Evolutionary conservation across 163 green algal species (phyloP).

Genomic region (Scenedesmus sp.): DNA sequence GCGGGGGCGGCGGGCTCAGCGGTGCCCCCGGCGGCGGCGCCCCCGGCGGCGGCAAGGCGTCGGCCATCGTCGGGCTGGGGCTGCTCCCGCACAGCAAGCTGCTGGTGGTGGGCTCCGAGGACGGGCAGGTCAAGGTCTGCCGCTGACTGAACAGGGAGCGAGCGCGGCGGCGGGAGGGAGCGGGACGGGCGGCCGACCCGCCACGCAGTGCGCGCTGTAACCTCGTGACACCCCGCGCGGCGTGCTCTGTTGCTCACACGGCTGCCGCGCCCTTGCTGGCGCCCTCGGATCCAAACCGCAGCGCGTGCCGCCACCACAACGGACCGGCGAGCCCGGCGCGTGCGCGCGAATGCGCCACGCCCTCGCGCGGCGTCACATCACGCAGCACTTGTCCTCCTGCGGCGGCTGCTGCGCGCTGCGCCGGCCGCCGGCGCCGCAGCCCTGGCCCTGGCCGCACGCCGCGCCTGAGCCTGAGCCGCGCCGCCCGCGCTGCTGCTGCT

Average conservation of each 20-base stretch:
- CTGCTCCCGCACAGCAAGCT: conserved; percentile 48
- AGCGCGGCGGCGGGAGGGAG: no score
- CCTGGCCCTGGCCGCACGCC: no score
- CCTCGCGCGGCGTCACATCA: conserved; percentile 35
- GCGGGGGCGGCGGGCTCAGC: not conserved
- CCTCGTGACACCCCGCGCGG: no score
- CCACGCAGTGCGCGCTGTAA: no score
- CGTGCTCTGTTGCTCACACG: no score
- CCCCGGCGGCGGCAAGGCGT: not conserved
- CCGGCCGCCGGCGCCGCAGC: not conserved
- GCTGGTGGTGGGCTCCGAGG: conserved; percentile 46
- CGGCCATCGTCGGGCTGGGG: conserved; percentile 43
- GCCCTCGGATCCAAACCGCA: no score
- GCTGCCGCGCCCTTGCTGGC: no score
- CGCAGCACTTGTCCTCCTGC: conserved; percentile 37
- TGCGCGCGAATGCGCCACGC: no score
- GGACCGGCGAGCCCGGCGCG: no score
- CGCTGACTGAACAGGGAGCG: not conserved
- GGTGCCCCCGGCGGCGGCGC: not conserved
- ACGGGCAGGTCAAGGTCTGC: conserved; percentile 36
- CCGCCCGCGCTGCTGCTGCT: conserved; percentile 4
- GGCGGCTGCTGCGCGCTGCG: not conserved
- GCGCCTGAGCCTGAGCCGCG: not conserved
- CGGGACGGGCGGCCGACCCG: no score
- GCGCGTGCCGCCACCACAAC: no score